Evolutionary conservation across 2,329 filamentous ascomycete species (phyloP), one percentile per base, ranked within the genome.

Genomic region (Macrophomina phaseolina): DNA sequence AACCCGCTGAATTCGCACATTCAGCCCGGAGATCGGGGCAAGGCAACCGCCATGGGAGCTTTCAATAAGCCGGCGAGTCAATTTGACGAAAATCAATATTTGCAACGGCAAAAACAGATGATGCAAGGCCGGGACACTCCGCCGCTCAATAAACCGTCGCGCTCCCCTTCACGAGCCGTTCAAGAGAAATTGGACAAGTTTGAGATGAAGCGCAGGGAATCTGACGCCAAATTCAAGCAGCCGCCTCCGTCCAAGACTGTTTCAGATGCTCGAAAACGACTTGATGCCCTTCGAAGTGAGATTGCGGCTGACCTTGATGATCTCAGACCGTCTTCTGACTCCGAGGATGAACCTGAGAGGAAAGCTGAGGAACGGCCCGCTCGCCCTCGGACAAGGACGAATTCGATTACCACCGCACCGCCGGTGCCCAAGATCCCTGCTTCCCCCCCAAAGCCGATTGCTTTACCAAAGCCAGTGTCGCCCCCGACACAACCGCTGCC

Each of bases 71-170:
- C 93, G 1, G 80, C 82, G 1, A 87, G 90, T 61, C 86, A 89
- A 7, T 97, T 95, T 71, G 92, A 97, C 73, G 94, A 97, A 73
- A 88, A 90, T 23, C 91, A 92, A 73, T 97, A 92, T 73, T 87
- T 91, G 5, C 90, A 96, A 74, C 88, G 93, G 52, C 91, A 97
- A 73, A 81, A 91, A 56, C 91, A 93, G 75, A 87, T 97, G 76
- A 91, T 94, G 69, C 87, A 91, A 73, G 91, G 89, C 34, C 86
- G 90, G 32, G 90, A 90, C 66, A 87, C 87, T 0, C 87, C 90
- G 40, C 77, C 81, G 2, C 63, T 72, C 46, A 63, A 32, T 14
- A 52, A 42, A 12, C 61, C 46, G 4, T 64, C 61, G 11, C 61
- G 46, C 18, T 64, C 61, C 62, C 73, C 73, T 6, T 71, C 73